Evolutionary conservation across 495 filamentous ascomycete species (phyloP).

Genomic region (Barbatosphaeria neglecta): DNA sequence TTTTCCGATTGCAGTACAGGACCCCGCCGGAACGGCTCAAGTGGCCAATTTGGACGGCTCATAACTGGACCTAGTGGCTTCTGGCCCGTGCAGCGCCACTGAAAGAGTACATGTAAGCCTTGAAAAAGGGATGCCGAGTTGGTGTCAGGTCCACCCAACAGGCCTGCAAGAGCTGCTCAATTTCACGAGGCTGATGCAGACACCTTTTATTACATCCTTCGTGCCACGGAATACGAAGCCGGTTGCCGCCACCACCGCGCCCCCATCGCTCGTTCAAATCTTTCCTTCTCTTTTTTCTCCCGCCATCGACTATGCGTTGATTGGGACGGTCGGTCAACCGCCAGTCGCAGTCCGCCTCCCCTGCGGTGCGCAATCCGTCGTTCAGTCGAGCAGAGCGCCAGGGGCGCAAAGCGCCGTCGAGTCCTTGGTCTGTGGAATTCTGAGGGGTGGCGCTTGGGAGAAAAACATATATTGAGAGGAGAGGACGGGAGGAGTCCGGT

Average conservation of each 20-base stretch:
- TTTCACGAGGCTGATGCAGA: slow-evolving; percentile 16
- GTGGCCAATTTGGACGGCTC: neutral
- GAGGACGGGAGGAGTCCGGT: no score
- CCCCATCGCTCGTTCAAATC: slow-evolving; percentile 7
- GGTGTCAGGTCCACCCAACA: neutral
- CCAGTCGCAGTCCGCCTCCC: neutral
- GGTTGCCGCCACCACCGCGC: slow-evolving; percentile 1
- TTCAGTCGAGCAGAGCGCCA: neutral
- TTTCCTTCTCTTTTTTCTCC: neutral
- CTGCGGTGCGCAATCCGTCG: neutral
- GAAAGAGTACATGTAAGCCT: neutral
- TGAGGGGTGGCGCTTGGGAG: neutral
- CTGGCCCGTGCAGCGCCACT: neutral
- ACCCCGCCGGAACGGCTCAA: neutral
- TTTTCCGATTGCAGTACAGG: neutral
- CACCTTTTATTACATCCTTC: slow-evolving; percentile 17
- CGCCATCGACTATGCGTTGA: neutral
- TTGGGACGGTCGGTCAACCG: neutral
- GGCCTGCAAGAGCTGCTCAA: neutral
- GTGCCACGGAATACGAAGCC: slow-evolving; percentile 12
- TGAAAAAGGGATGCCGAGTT: neutral
- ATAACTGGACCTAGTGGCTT: neutral
- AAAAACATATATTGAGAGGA: no score
- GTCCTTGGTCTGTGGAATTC: neutral
- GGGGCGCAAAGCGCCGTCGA: neutral